Base-by-base conservation (phyloP, 2,329 filamentous ascomycete species). In the Trichophyton benhamiae region DNA sequence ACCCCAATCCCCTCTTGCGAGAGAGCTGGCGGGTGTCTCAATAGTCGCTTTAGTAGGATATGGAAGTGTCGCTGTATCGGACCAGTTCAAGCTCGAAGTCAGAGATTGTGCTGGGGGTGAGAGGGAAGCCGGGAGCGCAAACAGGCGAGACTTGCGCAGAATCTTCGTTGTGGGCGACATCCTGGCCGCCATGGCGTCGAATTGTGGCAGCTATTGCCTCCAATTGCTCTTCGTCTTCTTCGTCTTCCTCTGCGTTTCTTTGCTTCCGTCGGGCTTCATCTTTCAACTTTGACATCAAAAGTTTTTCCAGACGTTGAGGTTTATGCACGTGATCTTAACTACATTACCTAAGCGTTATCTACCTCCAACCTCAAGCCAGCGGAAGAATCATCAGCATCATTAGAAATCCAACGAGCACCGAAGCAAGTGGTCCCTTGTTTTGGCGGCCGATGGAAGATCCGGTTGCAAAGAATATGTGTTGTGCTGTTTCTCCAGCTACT, bases 31-130 rank as follows among this genome's bases (percentile, higher is more conserved):
- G 4, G 90, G 87, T 0, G 90, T 91, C 13, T 87, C 86, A 70
- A 97, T 87, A 64, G 91, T 83, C 71, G 94, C 88, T 72, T 88
- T 83, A 59, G 85, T 90, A n/a, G 92, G 92, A 74, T 87, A 88
- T 33, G 84, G 82, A 63, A 83, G 80, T 13, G 92, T 97, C 49
- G 87, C 85, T 22, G 84, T 86, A 60, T 85, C 79, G 15, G 88
- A 91, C 64, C 78, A 74, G 60, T 75, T 76, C 48, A 74, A 75
- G 67, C 69, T 76, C 52, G 76, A 78, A 63, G 76, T 79, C 65
- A 78, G 79, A 65, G 79, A 78, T 66, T 72, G 75, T 11, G 76
- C 72, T 9, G 88, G 84, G 48, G 80, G 76, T 17, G 87, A 84
- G 59, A 96, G 81, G 22, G 89, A 84, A 62, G 84, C 81, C 13